phyloP scores from a whole-genome alignment of 1,284 basidiomycete species.

The Naganishia sp. region DNA sequence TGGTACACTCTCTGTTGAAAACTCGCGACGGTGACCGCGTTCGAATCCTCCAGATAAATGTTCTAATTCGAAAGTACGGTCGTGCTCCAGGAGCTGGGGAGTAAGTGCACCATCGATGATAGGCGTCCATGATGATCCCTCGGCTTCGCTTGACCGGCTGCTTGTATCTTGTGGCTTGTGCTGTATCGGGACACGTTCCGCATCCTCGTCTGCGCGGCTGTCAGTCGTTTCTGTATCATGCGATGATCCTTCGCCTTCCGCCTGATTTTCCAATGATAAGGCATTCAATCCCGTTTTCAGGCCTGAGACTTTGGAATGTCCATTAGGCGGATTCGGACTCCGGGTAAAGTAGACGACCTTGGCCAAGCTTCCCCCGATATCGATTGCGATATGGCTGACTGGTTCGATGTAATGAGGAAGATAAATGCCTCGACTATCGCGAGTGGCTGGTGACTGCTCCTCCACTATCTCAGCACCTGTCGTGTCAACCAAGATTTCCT shows the following conservation, averaged over 20 bases:
- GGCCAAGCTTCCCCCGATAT: constrained; percentile 93
- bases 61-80: constrained; percentile 66
- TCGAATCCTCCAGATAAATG: background rate
- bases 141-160: constrained; percentile 28
- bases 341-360: constrained; percentile 99
- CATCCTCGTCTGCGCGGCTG: background rate
- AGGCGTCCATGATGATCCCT: constrained; percentile 47
- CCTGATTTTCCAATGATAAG: background rate
- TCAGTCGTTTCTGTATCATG: no score
- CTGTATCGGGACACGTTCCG: background rate
- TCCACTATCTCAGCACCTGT: constrained; percentile 79
- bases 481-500: constrained; percentile 51
- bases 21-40: constrained; percentile 10
- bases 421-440: constrained; percentile 91
- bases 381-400: constrained; percentile 92
- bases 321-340: constrained; percentile 58
- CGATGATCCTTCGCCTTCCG: no score
- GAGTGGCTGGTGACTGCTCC: constrained; percentile 90
- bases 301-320: constrained; percentile 27
- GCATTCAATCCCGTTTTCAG: background rate
- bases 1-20: constrained; percentile 5
- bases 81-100: constrained; percentile 71
- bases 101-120: constrained; percentile 73
- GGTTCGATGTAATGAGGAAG: constrained; percentile 94
- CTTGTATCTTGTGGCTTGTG: background rate